phyloP scores from a whole-genome alignment of 1,139 yeast species.

The Kluyveromyces sp. region DNA sequence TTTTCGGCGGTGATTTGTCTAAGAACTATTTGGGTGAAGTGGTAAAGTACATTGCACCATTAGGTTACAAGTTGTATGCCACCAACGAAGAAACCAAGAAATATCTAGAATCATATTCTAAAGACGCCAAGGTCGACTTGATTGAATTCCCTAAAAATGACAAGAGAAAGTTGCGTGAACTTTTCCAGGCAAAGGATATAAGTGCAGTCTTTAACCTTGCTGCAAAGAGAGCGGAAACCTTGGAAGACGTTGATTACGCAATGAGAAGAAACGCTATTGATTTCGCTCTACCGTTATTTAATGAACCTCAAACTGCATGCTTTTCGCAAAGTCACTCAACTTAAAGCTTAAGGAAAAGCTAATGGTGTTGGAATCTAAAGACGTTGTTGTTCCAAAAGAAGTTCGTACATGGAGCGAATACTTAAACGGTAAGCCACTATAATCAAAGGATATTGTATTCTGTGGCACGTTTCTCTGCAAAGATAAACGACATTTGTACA shows the following conservation, averaged over 20 bases:
- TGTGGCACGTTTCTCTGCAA: too few species aligned
- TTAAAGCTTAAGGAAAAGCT: constrained; percentile 58
- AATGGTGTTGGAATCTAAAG: constrained; percentile 31
- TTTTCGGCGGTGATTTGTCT: constrained; percentile 87
- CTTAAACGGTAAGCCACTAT: constrained; percentile 31
- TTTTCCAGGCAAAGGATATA: constrained; percentile 78
- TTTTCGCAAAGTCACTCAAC: constrained; percentile 79
- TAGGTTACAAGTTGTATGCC: constrained; percentile 66
- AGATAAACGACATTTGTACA: background rate
- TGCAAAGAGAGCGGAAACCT: constrained; percentile 73
- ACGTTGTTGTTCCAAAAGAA: constrained; percentile 65
- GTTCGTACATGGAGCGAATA: constrained; percentile 96
- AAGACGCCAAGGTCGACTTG: constrained; percentile 41
- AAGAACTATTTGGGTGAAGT: constrained; percentile 66
- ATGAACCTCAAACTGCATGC: constrained; percentile 90
- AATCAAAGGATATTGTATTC: background rate
- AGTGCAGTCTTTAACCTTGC: constrained; percentile 90
- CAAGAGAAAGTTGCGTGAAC: constrained; percentile 86
- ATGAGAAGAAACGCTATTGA: constrained; percentile 99
- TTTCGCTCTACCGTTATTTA: constrained; percentile 91
- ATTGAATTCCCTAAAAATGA: constrained; percentile 90
- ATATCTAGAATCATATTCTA: constrained; percentile 46
- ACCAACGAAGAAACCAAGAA: constrained; percentile 66
- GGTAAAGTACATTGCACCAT: constrained; percentile 57
- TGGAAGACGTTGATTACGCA: constrained; percentile 83